Percentiles rank a stretch among this genome's conserved stretches.
phyloP scores from a whole-genome alignment of 495 filamentous ascomycete genomes.

The Aspergillus egyptiacus region DNA sequence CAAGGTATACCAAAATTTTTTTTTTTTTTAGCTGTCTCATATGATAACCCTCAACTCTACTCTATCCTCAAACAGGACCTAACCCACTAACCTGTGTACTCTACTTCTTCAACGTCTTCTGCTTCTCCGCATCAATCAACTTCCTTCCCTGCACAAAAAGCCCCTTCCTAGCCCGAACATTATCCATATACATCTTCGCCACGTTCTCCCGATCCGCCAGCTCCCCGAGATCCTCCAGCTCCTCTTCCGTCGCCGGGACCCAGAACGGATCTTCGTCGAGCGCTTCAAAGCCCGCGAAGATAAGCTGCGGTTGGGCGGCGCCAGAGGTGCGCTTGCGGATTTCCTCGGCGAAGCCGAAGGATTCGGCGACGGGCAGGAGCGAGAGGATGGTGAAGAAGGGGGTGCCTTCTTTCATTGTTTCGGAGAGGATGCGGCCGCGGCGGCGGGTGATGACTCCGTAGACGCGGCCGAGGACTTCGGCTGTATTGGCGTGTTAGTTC shows the following conservation, averaged over 20 bases:
- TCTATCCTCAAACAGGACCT: too few species aligned
- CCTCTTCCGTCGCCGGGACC: conserved; percentile 94
- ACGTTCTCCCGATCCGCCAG: conserved; percentile 89
- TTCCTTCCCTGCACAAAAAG: conserved; percentile 73
- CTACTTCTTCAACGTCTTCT: conserved; percentile 95
- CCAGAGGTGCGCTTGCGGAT: conserved; percentile 92
- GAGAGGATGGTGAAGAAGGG: conserved; percentile 92
- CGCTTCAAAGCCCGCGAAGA: conserved; percentile 87
- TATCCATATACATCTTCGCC: conserved; percentile 92
- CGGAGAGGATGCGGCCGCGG: conserved; percentile 80
- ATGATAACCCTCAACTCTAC: too few species aligned
- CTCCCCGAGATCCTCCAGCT: conserved; percentile 93
- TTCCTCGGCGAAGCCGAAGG: conserved; percentile 92
- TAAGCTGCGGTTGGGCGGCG: conserved; percentile 82
- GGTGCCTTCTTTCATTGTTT: conserved; percentile 89
- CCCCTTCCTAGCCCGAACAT: conserved; percentile 77
- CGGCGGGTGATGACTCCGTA: conserved; percentile 91
- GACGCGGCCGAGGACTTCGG: conserved; percentile 90
- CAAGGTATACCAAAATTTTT: too few species aligned
- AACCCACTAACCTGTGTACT: too few species aligned
- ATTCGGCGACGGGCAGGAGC: conserved; percentile 83
- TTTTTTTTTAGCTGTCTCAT: too few species aligned
- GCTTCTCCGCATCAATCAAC: conserved; percentile 93
- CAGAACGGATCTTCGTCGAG: conserved; percentile 93
- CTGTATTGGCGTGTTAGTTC: conserved; percentile 36